Evolutionary conservation across 345 rosid species (phyloP).

Genomic region (Hibiscus syriacus): DNA sequence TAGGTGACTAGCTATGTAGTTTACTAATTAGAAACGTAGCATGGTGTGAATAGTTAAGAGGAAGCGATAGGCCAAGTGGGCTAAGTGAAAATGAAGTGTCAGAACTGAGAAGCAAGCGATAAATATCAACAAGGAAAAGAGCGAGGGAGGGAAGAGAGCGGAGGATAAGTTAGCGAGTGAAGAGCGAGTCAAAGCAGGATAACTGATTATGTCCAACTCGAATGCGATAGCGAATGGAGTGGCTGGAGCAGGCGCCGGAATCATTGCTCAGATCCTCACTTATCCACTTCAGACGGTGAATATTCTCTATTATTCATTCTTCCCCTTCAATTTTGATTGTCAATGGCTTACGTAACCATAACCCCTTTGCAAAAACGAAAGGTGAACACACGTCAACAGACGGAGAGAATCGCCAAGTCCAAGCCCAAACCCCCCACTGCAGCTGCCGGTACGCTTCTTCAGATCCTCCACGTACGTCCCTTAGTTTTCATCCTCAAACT

Average conservation of each 20-base stretch:
- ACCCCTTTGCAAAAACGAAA: constrained; percentile 7
- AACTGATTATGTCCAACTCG: constrained; percentile 29
- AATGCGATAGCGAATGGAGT: constrained; percentile 66
- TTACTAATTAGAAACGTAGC: too few relatives aligned
- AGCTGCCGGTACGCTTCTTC: constrained; percentile 26
- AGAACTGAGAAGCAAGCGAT: background rate
- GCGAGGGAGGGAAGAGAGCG: background rate
- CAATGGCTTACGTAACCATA: too few relatives aligned
- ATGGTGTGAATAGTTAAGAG: too few relatives aligned
- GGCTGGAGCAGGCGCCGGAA: constrained; percentile 67
- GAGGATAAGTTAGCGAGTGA: background rate
- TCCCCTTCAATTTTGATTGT: background rate
- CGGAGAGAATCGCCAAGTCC: constrained; percentile 44
- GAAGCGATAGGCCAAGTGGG: background rate
- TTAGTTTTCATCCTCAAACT: background rate
- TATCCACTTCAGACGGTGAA: constrained; percentile 61
- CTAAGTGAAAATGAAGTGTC: background rate
- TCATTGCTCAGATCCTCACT: constrained; percentile 66
- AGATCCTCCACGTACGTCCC: constrained; percentile 35
- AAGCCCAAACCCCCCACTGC: constrained; percentile 6
- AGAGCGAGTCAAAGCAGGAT: background rate
- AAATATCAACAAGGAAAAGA: background rate
- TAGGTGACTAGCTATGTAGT: too few relatives aligned
- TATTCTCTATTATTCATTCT: background rate
- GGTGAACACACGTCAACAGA: constrained; percentile 75